Percentiles rank a stretch among this genome's conserved stretches.
These are phyloP conservation scores for Coprinellus micaceus DNA, from an alignment of 768 basidiomycete species.

Conservation along the genomic window DNA sequence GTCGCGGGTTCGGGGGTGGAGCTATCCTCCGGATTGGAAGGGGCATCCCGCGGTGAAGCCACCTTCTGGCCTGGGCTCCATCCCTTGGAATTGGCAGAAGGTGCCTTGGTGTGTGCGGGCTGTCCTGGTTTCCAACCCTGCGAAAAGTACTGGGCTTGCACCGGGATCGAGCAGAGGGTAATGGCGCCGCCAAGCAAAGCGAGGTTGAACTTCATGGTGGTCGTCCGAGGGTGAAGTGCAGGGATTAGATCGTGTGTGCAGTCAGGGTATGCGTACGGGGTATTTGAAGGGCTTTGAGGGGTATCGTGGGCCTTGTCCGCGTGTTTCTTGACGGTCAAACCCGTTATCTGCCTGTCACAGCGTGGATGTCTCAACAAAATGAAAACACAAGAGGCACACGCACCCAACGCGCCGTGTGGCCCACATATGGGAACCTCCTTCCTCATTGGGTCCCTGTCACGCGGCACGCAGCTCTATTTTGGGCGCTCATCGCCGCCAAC, in stretches of 20 bases:
- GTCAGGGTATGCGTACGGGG: slow-evolving; percentile 10
- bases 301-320: neutral
- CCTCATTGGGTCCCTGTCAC: slow-evolving; percentile 8
- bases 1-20: neutral
- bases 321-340: neutral
- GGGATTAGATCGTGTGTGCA: slow-evolving; percentile 16
- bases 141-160: slow-evolving; percentile 70
- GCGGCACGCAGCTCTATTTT: slow-evolving; percentile 6
- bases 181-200: slow-evolving; percentile 29
- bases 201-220: slow-evolving; percentile 48
- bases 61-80: slow-evolving; percentile 7
- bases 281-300: slow-evolving; percentile 12
- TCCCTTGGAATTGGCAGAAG: slow-evolving; percentile 15
- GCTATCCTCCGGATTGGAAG: slow-evolving; percentile 17
- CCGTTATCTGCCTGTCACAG: neutral
- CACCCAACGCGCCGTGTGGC: no score
- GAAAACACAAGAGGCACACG: no score
- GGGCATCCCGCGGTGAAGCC: slow-evolving; percentile 18
- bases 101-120: slow-evolving; percentile 25
- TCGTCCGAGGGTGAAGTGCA: slow-evolving; percentile 9
- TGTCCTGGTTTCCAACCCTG: slow-evolving; percentile 81
- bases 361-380: neutral
- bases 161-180: slow-evolving; percentile 34
- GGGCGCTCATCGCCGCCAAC: slow-evolving; percentile 3
- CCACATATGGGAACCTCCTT: neutral